Evolutionary conservation across 2,329 filamentous ascomycete genomes (phyloP), one percentile per base, ranked within the genome.

Genomic region (Grosmannia huntii): DNA sequence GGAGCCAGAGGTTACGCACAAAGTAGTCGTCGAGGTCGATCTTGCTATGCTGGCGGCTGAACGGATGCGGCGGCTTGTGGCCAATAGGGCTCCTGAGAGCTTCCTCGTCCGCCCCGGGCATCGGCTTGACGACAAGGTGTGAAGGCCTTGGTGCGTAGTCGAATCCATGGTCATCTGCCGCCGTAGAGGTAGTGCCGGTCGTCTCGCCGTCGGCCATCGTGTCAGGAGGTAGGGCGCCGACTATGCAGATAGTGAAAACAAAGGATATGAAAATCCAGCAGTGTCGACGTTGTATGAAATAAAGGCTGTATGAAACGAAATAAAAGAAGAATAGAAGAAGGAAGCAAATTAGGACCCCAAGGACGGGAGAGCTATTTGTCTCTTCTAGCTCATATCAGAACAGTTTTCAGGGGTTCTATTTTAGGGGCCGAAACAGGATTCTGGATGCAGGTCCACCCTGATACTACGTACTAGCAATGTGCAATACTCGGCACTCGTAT

Each of bases 11-110:
- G 19, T n/a, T 9, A 57, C 71, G 50, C 67, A 75, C 71, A 62
- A 76, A 76, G 64, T 76, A 76, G 61, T 75, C 73, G 62, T 76
- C 74, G 5, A 75, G 57, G 57, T 75, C 73, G 25, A 75, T 53
- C 7, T 65, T 65, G 0, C 66, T 68, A 57, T 70, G 68, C 53
- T 68, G 68, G 9, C 67, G 65, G 52, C 67, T 68, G 63, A 70
- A 70, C 3, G 66, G 25, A 69, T 70, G n/a, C n/a, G n/a, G n/a
- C 4, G 67, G 66, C 9, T 66, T 78, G 16, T 27, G 12, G 12
- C 16, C 38, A 19, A 33, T 19, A 5, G 54, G 54, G 28, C 28
- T 56, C 27, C 6, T 56, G 12, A 48, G 27, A 7, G 41, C 36
- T 21, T 44, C 53, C 36, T 44, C 36, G 12, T 55, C 36, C 3